Percentiles rank a stretch among this genome's conserved stretches.
These are phyloP conservation scores for Chamaecyparis obtusa DNA, from an alignment of 75 land plant species.

Conservation along the genomic window DNA sequence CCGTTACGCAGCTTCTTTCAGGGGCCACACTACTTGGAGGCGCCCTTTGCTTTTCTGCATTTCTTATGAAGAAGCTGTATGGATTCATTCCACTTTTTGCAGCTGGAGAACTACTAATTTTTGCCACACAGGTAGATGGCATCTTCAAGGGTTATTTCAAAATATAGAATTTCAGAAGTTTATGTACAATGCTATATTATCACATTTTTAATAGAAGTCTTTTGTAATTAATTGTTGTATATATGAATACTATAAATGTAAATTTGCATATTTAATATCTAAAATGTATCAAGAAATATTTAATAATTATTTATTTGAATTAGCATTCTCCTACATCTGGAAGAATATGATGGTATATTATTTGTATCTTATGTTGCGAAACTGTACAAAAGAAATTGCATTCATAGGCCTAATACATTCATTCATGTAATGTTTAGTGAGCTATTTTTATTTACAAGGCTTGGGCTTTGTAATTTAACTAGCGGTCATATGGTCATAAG, in stretches of 20 bases:
- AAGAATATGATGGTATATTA: neutral
- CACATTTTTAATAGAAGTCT: neutral
- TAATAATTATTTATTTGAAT: neutral
- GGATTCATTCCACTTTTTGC: conserved; percentile 73
- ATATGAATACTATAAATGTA: neutral
- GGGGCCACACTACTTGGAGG: conserved; percentile 73
- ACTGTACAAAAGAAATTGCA: neutral
- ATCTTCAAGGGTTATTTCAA: neutral
- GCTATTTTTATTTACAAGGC: neutral
- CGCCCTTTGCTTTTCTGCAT: conserved; percentile 66
- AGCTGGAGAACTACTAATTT: conserved; percentile 78
- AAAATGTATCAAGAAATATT: neutral
- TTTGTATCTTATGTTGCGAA: neutral
- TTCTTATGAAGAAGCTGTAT: conserved; percentile 57
- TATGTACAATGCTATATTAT: neutral
- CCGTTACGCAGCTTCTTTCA: conserved; percentile 70
- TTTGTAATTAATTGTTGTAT: neutral
- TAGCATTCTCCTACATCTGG: neutral
- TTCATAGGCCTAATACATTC: neutral
- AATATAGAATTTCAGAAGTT: neutral
- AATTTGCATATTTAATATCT: neutral
- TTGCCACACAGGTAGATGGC: conserved; percentile 77
- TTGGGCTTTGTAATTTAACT: neutral
- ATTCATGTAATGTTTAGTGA: too few species aligned
- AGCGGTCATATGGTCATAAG: neutral